phyloP scores from a whole-genome alignment of 306 rosid genomes.

The Castanopsis chinensis region DNA sequence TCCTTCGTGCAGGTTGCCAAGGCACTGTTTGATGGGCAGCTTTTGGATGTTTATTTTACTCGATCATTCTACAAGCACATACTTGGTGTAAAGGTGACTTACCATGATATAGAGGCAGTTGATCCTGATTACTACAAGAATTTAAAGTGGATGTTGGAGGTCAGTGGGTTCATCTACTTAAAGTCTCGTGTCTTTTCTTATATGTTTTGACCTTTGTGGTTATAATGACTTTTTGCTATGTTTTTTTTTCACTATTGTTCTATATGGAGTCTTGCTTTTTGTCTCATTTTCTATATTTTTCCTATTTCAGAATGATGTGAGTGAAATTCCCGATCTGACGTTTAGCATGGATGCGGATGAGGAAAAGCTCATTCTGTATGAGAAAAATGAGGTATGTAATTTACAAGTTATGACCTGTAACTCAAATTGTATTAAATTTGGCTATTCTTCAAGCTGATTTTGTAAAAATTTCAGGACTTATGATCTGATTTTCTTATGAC shows the following conservation, averaged over 20 bases:
- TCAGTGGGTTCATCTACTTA: conserved; percentile 32
- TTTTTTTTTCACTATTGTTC: background rate
- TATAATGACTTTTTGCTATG: background rate
- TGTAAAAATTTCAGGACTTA: background rate
- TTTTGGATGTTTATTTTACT: conserved; percentile 97
- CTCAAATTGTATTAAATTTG: background rate
- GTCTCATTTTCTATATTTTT: conserved; percentile 1
- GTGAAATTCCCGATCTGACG: conserved; percentile 88
- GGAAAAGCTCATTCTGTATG: conserved; percentile 94
- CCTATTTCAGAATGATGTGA: conserved; percentile 72
- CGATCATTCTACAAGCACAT: conserved; percentile 98
- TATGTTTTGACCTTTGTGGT: background rate
- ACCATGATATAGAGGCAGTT: conserved; percentile 99
- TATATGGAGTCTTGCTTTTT: background rate
- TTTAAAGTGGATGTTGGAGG: conserved; percentile 99
- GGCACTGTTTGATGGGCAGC: conserved; percentile 96
- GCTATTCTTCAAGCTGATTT: background rate
- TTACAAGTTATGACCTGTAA: conserved; percentile 10
- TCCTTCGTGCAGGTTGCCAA: conserved; percentile 80
- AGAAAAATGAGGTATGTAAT: conserved; percentile 72
- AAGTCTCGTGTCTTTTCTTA: conserved; percentile 7
- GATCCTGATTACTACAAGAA: conserved; percentile 98
- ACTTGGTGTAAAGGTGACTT: conserved; percentile 95
- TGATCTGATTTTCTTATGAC: background rate
- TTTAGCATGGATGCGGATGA: conserved; percentile 99